Conservation (phyloP, 1,284 basidiomycete genomes). For the Ustilago nuda region DNA sequence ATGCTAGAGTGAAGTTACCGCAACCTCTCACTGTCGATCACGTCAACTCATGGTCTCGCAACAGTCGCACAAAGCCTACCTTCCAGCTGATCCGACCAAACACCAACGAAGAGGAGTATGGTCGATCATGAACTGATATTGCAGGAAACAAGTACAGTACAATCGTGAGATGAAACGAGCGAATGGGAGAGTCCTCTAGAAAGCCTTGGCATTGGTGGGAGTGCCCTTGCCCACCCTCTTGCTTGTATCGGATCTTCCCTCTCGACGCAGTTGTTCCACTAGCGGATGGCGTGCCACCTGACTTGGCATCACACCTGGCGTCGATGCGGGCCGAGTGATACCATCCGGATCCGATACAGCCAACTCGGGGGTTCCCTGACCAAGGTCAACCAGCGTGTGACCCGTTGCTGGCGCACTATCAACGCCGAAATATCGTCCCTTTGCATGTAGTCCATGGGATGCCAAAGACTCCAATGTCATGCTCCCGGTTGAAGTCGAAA, state of each 20-base stretch:
- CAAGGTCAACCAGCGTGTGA: slow-evolving; percentile 42
- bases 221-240: slow-evolving; percentile 50
- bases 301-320: slow-evolving; percentile 36
- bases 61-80: not conserved
- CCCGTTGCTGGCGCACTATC: slow-evolving; percentile 11
- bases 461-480: slow-evolving; percentile 34
- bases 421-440: slow-evolving; percentile 36
- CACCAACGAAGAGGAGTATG: not conserved
- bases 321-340: slow-evolving; percentile 42
- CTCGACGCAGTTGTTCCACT: slow-evolving; percentile 42
- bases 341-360: slow-evolving; percentile 35
- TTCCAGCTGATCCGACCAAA: not conserved
- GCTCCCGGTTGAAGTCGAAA: slow-evolving; percentile 9
- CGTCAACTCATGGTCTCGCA: not conserved
- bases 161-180: slow-evolving; percentile 3
- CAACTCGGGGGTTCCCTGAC: slow-evolving; percentile 32
- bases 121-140: slow-evolving; percentile 9
- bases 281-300: slow-evolving; percentile 45
- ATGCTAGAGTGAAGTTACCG: too few species aligned
- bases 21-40: too few species aligned
- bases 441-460: slow-evolving; percentile 10
- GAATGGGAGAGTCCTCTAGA: slow-evolving; percentile 3
- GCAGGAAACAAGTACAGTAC: slow-evolving; percentile 12
- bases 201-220: slow-evolving; percentile 40
- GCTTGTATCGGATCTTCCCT: slow-evolving; percentile 40